Evolutionary conservation across 495 filamentous ascomycete species (phyloP).

Genomic region (Hypoxylon perforatum): DNA sequence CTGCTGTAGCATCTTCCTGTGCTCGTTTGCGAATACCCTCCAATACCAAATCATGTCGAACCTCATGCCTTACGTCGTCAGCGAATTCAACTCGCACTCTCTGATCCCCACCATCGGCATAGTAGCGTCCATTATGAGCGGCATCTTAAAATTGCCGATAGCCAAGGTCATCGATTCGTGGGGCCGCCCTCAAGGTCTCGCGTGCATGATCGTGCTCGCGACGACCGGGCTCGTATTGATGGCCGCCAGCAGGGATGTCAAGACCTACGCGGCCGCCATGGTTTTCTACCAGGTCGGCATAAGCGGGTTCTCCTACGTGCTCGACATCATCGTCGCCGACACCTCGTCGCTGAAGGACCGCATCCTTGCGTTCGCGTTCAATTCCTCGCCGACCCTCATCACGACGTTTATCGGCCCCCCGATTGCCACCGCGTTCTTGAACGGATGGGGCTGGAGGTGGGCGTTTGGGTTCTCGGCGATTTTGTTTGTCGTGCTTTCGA

Average conservation of each 20-base stretch:
- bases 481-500: slow-evolving; percentile 46
- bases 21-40: slow-evolving; percentile 61
- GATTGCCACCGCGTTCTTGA: slow-evolving; percentile 50
- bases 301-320: slow-evolving; percentile 62
- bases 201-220: slow-evolving; percentile 52
- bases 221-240: slow-evolving; percentile 61
- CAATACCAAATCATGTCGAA: slow-evolving; percentile 55
- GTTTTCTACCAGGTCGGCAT: slow-evolving; percentile 68
- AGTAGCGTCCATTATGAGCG: slow-evolving; percentile 68
- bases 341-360: slow-evolving; percentile 67
- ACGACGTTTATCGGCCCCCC: slow-evolving; percentile 61
- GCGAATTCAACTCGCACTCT: slow-evolving; percentile 59
- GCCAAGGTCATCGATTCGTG: slow-evolving; percentile 75
- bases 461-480: slow-evolving; percentile 63
- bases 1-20: slow-evolving; percentile 51
- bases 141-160: slow-evolving; percentile 68
- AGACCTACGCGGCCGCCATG: slow-evolving; percentile 62
- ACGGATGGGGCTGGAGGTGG: slow-evolving; percentile 65
- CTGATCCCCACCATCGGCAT: slow-evolving; percentile 60
- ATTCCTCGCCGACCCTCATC: slow-evolving; percentile 66
- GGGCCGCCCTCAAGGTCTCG: slow-evolving; percentile 64
- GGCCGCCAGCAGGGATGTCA: slow-evolving; percentile 62
- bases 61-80: slow-evolving; percentile 60
- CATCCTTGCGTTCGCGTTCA: slow-evolving; percentile 66
- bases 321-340: slow-evolving; percentile 70